Evolutionary conservation across 208 protist genomes (phyloP), one percentile per base, ranked within the genome.

Genomic region (Trypanosoma caninum): DNA sequence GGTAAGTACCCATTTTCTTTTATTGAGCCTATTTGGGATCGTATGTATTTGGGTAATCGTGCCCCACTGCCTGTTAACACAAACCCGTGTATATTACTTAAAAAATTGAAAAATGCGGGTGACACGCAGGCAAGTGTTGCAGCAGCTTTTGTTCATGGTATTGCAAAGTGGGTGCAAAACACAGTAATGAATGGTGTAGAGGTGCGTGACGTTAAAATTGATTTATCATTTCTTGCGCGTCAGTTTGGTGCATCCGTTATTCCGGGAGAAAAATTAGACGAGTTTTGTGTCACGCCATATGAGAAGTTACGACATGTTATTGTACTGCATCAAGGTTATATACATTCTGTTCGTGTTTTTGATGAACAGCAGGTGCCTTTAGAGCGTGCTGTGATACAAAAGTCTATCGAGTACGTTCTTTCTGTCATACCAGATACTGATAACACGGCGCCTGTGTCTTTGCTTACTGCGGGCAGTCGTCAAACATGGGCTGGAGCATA

Each of bases 251-350:
- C 84, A 7, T 88, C 79, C 31, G 69, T 84, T n/a, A 78, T 94
- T 55, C 87, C 87, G 0, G 64, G 70, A 27, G 84, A 84, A 54
- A 76, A 79, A 22, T 31, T n/a, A 8, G 87, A 94, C 42, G 44
- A 58, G 58, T 56, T 88, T 11, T 67, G 69, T 55, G 86, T 73
- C 25, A 87, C 82, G 3, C 79, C 87, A 33, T 51, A 87, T 23
- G 70, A 80, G 54, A 61, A 85, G 47, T 74, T 94, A 37, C 68
- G 74, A 13, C 87, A 94, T 72, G 60, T 94, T 33, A 65, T 94
- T 31, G 84, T 94, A 30, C 70, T 94, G 28, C 88, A 92, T 58
- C 84, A 94, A 47, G 88, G 84, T 8, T 80, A 91, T 54, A 74
- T 72, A 0, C 89, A 92, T 69, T 23, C 80, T 44, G 72, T 94